Base-by-base conservation (phyloP, 495 filamentous ascomycete species). In the Stereocaulon alpinum region DNA sequence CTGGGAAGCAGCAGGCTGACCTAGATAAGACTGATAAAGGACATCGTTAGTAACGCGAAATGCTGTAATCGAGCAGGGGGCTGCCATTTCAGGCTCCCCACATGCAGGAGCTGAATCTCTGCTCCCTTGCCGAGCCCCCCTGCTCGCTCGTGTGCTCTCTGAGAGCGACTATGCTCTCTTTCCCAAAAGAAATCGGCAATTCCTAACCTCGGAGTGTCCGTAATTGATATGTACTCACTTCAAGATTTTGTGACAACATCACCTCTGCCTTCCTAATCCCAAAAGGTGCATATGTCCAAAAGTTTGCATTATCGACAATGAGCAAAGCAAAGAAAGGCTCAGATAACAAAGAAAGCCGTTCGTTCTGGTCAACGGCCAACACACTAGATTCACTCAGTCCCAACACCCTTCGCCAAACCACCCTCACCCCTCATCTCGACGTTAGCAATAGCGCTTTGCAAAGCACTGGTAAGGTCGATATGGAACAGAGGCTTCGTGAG, bases 401-500 rank as follows among this genome's bases (percentile, higher is more conserved):
- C 58, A 7, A 60, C 58, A 11, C 58, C 58, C 61, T 55, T 58
- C 4, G 40, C 40, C 27, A 60, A 15, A 1, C 40, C 40, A 20
- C 58, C 58, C 3, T 45, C 58, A 1, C 58, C 64, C 40, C 76
- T 72, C 41, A 72, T 74, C 75, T 86, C 77, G 9, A 84, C 82
- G 64, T 91, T 96, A 34, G 84, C 80, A 63, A 97, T 80, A 17
- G 90, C 92, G 70, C 88, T 92, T 71, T 95, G 86, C 66, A 97
- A 68, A 27, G 93, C 93, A 66, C 87, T 92, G 15, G 91, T 96
- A 30, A 98, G 70, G 69, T 98, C 93, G 58, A 94, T 82, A 66
- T 98, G 94, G 82, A 98, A 97, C 63, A 96, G 80, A 48, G 93
- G 93, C 65, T 89, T 72, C 72, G 93, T 91, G 59, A 95, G 75